Evolutionary conservation across 2,329 filamentous ascomycete genomes (phyloP), one percentile per base, ranked within the genome.

Genomic region (Colletotrichum cuscutae): DNA sequence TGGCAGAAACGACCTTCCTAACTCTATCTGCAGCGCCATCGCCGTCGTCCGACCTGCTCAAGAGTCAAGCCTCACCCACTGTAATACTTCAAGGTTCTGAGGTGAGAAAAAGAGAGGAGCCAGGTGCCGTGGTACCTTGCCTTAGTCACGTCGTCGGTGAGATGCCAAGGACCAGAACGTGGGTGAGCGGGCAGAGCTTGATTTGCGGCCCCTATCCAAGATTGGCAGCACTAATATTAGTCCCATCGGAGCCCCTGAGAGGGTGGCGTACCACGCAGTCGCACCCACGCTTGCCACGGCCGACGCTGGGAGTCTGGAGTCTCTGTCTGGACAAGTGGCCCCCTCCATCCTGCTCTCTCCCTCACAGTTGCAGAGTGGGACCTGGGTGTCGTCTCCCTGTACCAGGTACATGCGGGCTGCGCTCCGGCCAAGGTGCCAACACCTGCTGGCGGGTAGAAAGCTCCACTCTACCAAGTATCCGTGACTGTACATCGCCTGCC

Each of bases 171-270:
- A 69, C 32, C 32, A 72, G 53, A 72, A 72, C 70, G 70, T 72
- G 70, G 70, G 59, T 37, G 53, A 60, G 54, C 58, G 52, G 65
- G 59, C 70, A 72, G 70, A 72, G 70, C 70, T 72, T 72, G 70
- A 72, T 72, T 72, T 72, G 70, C 70, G 68, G 72, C 72, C 64
- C 68, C 58, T 64, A 72, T 63, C 49, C 67, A 71, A 67, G 68
- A 71, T 67, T 72, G 65, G 60, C 62, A 72, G 72, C 72, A 68
- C 72, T 72, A 65, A 74, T 68, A 67, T 74, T 68, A 61, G 72
- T 70, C 72, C 68, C 72, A 74, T 74, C 63, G 42, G 30, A 72
- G 63, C 72, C 72, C 72, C 72, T 75, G 74, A 74, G 67, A 74
- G 37, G 60, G 65, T 71, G 64, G 69, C 65, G 65, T 64, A 68